These are phyloP conservation scores for Malassezia equina DNA, from an alignment of 1,284 basidiomycete genomes.

Conservation along the genomic window DNA sequence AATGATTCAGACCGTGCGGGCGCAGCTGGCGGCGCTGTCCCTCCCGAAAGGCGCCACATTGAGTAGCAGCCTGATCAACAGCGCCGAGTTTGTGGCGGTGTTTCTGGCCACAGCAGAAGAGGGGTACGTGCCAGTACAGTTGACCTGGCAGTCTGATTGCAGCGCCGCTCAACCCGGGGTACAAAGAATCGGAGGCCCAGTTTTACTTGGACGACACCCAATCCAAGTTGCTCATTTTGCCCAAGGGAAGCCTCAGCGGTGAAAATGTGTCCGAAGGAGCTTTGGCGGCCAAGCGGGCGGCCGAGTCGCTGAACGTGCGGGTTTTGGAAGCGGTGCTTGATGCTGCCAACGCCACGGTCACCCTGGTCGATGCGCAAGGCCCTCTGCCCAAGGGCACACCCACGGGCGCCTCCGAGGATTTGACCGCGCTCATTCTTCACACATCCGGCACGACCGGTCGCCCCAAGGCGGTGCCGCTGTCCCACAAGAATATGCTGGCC, in stretches of 20 bases:
- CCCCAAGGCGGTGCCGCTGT: constrained; percentile 55
- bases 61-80: constrained; percentile 47
- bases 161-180: constrained; percentile 51
- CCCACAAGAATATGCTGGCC: constrained; percentile 56
- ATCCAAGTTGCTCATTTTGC: constrained; percentile 42
- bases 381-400: constrained; percentile 14
- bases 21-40: constrained; percentile 29
- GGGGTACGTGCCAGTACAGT: constrained; percentile 20
- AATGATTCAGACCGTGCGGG: constrained; percentile 28
- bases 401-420: constrained; percentile 23
- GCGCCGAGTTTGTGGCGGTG: constrained; percentile 48
- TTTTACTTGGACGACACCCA: constrained; percentile 49
- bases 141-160: constrained; percentile 42
- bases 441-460: constrained; percentile 59
- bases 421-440: constrained; percentile 54
- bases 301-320: constrained; percentile 28
- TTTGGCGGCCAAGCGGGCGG: constrained; percentile 25
- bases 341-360: constrained; percentile 19
- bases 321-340: constrained; percentile 44
- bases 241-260: constrained; percentile 27
- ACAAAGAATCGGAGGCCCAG: constrained; percentile 48
- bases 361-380: constrained; percentile 24
- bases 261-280: constrained; percentile 3
- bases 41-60: constrained; percentile 28
- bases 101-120: constrained; percentile 48